Percentiles rank a stretch among this genome's conserved stretches.
Conservation (phyloP, 176 grass and related monocot species). For the Rhipidocladum racemiflorum region DNA sequence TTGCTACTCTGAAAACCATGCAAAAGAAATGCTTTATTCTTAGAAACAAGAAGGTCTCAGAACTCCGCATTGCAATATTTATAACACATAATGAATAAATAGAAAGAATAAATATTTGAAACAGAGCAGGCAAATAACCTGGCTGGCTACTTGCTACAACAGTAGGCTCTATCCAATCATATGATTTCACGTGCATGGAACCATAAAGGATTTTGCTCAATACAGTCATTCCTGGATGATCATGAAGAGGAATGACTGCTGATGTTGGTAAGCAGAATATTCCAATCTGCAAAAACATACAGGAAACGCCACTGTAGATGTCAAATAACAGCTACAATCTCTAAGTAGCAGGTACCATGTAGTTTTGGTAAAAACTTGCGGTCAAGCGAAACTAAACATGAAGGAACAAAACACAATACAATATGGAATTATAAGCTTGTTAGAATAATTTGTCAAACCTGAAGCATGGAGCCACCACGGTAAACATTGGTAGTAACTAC, state of each 20-base stretch:
- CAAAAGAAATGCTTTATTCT: not conserved
- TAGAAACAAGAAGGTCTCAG: not conserved
- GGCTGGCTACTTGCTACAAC: conserved; percentile 40
- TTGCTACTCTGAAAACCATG: not conserved
- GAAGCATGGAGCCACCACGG: not conserved
- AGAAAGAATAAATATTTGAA: conserved; percentile 24
- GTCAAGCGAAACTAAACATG: not conserved
- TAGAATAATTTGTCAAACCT: conserved; percentile 9
- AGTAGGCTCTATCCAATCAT: conserved; percentile 86
- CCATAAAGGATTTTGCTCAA: conserved; percentile 95
- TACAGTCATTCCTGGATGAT: conserved; percentile 94
- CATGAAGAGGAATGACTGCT: conserved; percentile 87
- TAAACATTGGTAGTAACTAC: not conserved
- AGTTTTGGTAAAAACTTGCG: not conserved
- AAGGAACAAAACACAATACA: not conserved
- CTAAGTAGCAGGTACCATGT: not conserved
- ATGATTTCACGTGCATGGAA: conserved; percentile 92
- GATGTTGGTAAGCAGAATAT: conserved; percentile 97
- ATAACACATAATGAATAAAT: not conserved
- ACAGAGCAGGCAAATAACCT: conserved; percentile 37
- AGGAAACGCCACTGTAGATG: not conserved
- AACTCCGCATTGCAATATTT: not conserved
- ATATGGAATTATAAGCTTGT: not conserved
- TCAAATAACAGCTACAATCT: not conserved
- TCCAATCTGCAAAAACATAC: conserved; percentile 67